Evolutionary conservation across 2,329 filamentous ascomycete genomes (phyloP).

Genomic region (Dothideomycetidae sp.): DNA sequence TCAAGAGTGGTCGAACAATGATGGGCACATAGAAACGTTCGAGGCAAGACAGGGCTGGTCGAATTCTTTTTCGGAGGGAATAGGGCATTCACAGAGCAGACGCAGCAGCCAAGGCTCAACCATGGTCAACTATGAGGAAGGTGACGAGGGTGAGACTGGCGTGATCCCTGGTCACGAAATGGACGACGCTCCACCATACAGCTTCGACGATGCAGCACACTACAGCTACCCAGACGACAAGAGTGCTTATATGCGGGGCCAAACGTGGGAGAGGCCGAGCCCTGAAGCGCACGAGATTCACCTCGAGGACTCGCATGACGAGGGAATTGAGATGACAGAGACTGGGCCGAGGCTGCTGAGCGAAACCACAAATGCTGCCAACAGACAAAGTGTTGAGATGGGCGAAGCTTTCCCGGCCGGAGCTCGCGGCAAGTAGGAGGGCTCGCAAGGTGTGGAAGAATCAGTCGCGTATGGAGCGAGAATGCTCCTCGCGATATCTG

Average conservation of each 20-base stretch:
- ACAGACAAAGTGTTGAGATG: constrained; percentile 3
- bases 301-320: constrained; percentile 8
- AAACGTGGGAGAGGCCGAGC: constrained; percentile 7
- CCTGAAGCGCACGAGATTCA: constrained; percentile 11
- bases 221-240: constrained; percentile 4
- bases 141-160: constrained; percentile 2
- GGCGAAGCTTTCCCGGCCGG: too few species aligned
- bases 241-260: constrained; percentile 1
- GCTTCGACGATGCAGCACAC: neutral
- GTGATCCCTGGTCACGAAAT: neutral
- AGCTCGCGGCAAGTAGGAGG: neutral
- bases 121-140: constrained; percentile 10
- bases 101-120: constrained; percentile 11
- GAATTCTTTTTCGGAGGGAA: constrained; percentile 7
- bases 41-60: neutral
- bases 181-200: constrained; percentile 3
- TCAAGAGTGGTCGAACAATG: constrained; percentile 17
- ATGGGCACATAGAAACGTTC: constrained; percentile 14
- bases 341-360: constrained; percentile 9
- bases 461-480: constrained; percentile 3
- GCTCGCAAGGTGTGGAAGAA: neutral
- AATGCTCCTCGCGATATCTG: too few species aligned
- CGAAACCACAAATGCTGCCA: constrained; percentile 10
- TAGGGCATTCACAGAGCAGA: constrained; percentile 8
- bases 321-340: neutral